Conservation (phyloP, 2,329 filamentous ascomycete genomes). For the Acrodontium crateriforme region DNA sequence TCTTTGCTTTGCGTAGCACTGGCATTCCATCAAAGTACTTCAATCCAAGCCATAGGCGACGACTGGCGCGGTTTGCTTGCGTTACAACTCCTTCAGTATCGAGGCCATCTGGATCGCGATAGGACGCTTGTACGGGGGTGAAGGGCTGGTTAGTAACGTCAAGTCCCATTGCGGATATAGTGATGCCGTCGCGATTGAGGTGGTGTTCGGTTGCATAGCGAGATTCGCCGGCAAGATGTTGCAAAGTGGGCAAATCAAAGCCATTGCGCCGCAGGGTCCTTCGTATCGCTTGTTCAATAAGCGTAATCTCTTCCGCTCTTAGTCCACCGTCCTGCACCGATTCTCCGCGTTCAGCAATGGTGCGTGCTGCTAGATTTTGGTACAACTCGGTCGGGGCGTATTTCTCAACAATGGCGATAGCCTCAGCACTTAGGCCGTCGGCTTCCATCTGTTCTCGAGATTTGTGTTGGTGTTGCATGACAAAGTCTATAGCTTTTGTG, state of each 20-base stretch:
- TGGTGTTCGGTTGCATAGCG: conserved; percentile 8
- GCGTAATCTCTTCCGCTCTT: neutral
- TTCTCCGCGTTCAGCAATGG: neutral
- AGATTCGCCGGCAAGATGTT: neutral
- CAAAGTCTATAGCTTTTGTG: conserved; percentile 9
- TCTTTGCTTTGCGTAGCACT: conserved; percentile 52
- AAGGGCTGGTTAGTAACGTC: conserved; percentile 15
- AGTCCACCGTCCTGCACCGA: too few relatives aligned
- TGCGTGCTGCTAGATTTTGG: too few relatives aligned
- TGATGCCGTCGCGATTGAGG: conserved; percentile 16
- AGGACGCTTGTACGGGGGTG: conserved; percentile 10
- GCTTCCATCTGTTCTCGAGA: conserved; percentile 6
- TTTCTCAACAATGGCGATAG: conserved; percentile 2
- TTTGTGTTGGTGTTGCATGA: conserved; percentile 8
- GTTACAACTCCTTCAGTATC: conserved; percentile 21
- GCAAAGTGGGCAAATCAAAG: neutral
- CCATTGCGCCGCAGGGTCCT: conserved; percentile 6
- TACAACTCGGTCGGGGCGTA: too few relatives aligned
- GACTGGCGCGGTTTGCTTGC: conserved; percentile 50
- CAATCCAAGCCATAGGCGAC: conserved; percentile 74
- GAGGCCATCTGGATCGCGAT: conserved; percentile 15
- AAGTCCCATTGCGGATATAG: conserved; percentile 19
- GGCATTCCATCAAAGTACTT: conserved; percentile 82
- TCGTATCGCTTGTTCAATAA: neutral
- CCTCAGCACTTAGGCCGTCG: conserved; percentile 7